Evolutionary conservation across 2,329 filamentous ascomycete genomes (phyloP).

Genomic region (Dothidotthia symphoricarpi): DNA sequence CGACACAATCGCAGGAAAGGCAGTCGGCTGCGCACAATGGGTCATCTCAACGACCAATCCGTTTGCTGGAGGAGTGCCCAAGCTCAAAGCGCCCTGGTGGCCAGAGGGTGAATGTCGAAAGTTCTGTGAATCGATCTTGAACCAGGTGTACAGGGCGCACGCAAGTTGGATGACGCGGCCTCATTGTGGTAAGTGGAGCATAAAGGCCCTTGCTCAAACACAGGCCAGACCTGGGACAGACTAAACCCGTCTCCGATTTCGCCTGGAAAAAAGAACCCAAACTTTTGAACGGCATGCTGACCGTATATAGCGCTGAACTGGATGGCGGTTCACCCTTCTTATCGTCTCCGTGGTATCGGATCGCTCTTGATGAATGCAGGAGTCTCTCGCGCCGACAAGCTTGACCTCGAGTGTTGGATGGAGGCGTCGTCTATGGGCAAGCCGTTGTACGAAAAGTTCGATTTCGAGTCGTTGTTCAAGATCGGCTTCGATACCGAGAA

Average conservation of each 20-base stretch:
- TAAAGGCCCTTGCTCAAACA: too few relatives aligned
- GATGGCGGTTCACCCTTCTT: conserved; percentile 37
- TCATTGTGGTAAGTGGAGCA: conserved; percentile 32
- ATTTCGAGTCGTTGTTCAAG: conserved; percentile 29
- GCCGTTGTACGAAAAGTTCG: conserved; percentile 38
- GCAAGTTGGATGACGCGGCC: conserved; percentile 35
- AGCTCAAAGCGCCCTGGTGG: conserved; percentile 36
- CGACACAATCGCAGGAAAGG: conserved; percentile 20
- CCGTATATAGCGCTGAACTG: conserved; percentile 33
- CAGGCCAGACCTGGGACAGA: too few relatives aligned
- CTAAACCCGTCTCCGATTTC: not conserved
- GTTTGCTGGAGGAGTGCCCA: conserved; percentile 28
- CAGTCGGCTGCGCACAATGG: conserved; percentile 37
- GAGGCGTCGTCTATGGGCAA: conserved; percentile 40
- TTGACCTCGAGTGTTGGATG: conserved; percentile 40
- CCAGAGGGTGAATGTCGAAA: conserved; percentile 34
- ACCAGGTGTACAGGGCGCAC: conserved; percentile 34
- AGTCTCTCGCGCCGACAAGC: conserved; percentile 32
- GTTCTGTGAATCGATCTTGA: conserved; percentile 36
- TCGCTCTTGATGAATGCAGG: conserved; percentile 39
- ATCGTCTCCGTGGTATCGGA: conserved; percentile 40
- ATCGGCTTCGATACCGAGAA: conserved; percentile 32
- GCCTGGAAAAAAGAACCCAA: conserved; percentile 1
- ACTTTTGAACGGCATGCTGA: conserved; percentile 9
- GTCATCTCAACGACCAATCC: conserved; percentile 28